Evolutionary conservation across 2,329 filamentous ascomycete genomes (phyloP).

Genomic region (Myriosclerotinia curreyana): DNA sequence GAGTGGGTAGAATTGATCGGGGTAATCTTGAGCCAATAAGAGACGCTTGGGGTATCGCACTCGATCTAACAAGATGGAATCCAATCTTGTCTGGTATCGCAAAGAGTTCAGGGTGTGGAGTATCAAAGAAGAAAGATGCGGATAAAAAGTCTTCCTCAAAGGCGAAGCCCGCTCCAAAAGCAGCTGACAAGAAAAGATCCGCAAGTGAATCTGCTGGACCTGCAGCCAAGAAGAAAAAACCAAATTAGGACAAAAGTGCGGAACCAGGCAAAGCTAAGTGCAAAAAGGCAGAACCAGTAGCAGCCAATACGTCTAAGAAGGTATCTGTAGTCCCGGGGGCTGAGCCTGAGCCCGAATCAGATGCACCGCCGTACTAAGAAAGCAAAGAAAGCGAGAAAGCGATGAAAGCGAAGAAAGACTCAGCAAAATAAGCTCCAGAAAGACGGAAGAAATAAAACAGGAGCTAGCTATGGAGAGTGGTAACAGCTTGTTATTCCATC

Average conservation of each 20-base stretch:
- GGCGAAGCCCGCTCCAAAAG: not conserved
- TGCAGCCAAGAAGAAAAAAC: not conserved
- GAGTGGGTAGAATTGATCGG: not conserved
- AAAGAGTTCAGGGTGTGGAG: not conserved
- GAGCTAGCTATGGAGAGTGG: not conserved
- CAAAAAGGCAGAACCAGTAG: not conserved
- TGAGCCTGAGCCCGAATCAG: too few relatives aligned
- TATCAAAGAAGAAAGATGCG: not conserved
- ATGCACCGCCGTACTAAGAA: too few relatives aligned
- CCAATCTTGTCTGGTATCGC: fast-evolving
- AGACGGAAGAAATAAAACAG: not conserved
- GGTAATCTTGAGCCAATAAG: not conserved
- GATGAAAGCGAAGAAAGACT: too few relatives aligned
- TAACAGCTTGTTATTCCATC: too few relatives aligned
- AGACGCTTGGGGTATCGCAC: not conserved
- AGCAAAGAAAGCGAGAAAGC: too few relatives aligned
- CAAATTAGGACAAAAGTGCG: not conserved
- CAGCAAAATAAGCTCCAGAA: not conserved
- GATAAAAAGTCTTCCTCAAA: not conserved
- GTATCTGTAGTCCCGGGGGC: too few relatives aligned
- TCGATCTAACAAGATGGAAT: not conserved
- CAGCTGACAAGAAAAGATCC: not conserved
- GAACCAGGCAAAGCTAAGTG: not conserved
- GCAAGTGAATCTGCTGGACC: not conserved
- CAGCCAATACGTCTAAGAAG: not conserved